Evolutionary conservation across 805 yeast genomes (phyloP), one percentile per base, ranked within the genome.

Genomic region (Debaryomyces maramus): DNA sequence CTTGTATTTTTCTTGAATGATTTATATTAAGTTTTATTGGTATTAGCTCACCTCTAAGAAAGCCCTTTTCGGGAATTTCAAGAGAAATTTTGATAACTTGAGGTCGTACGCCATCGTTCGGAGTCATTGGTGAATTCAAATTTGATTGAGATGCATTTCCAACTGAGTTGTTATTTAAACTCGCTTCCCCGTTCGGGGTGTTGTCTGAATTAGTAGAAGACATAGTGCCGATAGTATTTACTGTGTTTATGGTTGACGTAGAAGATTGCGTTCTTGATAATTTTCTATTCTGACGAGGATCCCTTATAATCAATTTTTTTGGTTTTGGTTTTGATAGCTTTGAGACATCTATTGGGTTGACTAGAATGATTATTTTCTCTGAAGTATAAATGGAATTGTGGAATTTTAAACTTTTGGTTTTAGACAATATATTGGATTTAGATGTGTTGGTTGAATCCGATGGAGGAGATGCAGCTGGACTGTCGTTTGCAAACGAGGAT

Each of bases 311-410:
- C 10, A 89, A 73, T 28, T 77, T 63, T 48, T 84, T 84, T 0
- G 86, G 81, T 43, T 78, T 82, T 6, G 90, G 80, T 11, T 77
- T 73, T 10, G 88, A 83, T 41, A 85, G 72, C 14, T 65, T 59
- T 1, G 85, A 67, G 3, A 89, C 84, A 58, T 89, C 89, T 14
- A 86, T 75, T 2, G 96, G 96, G 43, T 80, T 83, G 4, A 84
- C 64, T 9, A 88, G 70, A 33, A 77, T 72, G 21, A 88, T 66
- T 34, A 71, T 58, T 46, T 75, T 78, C 47, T 84, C 87, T 39
- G 87, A 77, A 2, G 63, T 58, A 47, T 50, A 70, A 46, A 56
- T 63, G 17, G 67, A 57, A 29, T 47, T 52, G 30, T 51, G 52
- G 16, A 63, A 44, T 46, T 61, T 51, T 45, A 62, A 41, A 17